Evolutionary conservation across 2,329 filamentous ascomycete genomes (phyloP), one percentile per base, ranked within the genome.

Genomic region (Xylariaceae sp.): DNA sequence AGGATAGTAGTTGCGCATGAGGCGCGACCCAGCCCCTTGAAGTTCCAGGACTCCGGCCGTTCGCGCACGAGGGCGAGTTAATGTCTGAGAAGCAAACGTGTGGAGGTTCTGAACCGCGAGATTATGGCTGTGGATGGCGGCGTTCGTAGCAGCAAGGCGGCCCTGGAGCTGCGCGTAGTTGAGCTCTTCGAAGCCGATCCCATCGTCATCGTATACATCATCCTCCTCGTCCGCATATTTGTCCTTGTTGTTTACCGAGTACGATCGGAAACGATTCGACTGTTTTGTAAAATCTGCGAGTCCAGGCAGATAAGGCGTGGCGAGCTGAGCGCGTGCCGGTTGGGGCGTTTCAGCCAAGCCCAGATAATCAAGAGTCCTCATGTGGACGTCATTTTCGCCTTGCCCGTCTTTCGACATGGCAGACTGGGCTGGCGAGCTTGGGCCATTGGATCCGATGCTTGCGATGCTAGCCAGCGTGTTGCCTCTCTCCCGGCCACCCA

Each of bases 221-320:
- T 88, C 83, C 36, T 94, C 89, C 32, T 88, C 83, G 53, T 94
- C 88, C 2, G 85, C 89, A 55, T 97, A 97, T 62, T 92, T 94
- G 61, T 97, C 90, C 64, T 94, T 96, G 40, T 94, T 94, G 63
- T 98, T 98, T 50, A 98, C 92, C 1, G 92, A 98, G 63, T 96
- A 97, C 2, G 92, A 98, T 32, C 92, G 81, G 71, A 97, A 94
- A 36, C 92, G 81, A 61, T 85, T 97, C 31, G 83, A 74, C 53
- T 85, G 85, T 59, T 78, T 85, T 48, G 82, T 83, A 50, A 87
- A 76, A 59, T 86, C 83, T 46, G 82, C 81, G 44, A 90, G 69
- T 55, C 85, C 85, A 31, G 83, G 81, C 23, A 90, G 71, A 49
- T 88, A 84, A 2, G 85, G 82, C 7, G 85, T 81, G 29, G 81